Base-by-base conservation (phyloP, 768 basidiomycete species). In the Daedalea quercina region DNA sequence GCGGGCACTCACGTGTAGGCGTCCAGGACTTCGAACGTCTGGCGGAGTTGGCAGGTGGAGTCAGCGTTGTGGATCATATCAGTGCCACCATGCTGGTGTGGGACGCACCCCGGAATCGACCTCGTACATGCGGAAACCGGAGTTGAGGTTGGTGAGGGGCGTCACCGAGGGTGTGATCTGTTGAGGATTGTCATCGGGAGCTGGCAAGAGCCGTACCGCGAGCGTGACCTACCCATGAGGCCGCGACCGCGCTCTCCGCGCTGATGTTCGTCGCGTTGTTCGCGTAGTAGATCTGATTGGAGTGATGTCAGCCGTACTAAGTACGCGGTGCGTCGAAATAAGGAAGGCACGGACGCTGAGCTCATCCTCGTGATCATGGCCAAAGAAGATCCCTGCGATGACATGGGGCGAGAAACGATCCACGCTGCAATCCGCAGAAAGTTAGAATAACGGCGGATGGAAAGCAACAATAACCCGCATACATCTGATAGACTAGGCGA, bases 331-430 rank as follows among this genome's bases (percentile, higher is more conserved):
- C 44, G n/a, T 34, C n/a, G 33, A 17, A 12, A n/a, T 3, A 34
- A 20, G 17, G 31, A 15, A 37, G 35, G 31, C 47, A 44, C 35
- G 26, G 54, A 84, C 84, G 26, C 78, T 81, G 37, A 87, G 57
- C 66, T 86, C 77, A 65, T 89, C 87, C 63, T 88, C 84, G 52
- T 89, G 86, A 0, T 82, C 80, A 60, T 90, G 88, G 6, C 87
- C 87, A 62, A 74, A 90, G 72, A 89, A 87, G n/a, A 88, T 79
- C 57, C 79, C 85, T 82, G 85, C 82, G 55, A 88, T 84, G 51
- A 87, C 85, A 59, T 88, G 86, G 26, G 85, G 85, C 8, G 85
- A 82, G 66, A 76, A 88, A n/a, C 85, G 82, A 59, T 88, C 85
- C 51, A 88, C 80, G 51, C 85, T 20, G 34, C 11, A 41, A 37